Percentiles rank a stretch among this genome's conserved stretches.
These are phyloP conservation scores for Trichoderma koningii DNA, from an alignment of 2,329 filamentous ascomycete species.

Conservation along the genomic window DNA sequence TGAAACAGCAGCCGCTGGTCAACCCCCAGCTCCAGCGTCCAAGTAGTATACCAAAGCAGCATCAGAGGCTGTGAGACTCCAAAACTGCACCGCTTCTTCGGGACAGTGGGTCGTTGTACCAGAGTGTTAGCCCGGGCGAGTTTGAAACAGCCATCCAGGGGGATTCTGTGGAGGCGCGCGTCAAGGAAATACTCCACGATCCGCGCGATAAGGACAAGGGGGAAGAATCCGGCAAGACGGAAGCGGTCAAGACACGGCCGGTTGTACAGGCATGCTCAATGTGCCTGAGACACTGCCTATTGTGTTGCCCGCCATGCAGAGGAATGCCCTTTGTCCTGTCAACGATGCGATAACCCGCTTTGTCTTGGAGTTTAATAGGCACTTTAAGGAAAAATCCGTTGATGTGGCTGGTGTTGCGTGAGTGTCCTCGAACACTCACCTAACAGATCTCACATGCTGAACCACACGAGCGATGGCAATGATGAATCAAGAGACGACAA, in stretches of 20 bases:
- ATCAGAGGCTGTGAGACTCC: conserved; percentile 8
- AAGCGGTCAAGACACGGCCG: conserved; percentile 17
- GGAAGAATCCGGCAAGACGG: conserved; percentile 16
- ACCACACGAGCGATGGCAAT: not conserved
- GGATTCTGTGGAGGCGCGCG: conserved; percentile 20
- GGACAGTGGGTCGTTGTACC: not conserved
- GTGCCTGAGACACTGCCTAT: conserved; percentile 13
- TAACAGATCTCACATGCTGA: conserved; percentile 11
- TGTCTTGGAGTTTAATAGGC: conserved; percentile 10
- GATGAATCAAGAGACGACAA: not conserved
- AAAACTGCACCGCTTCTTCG: not conserved
- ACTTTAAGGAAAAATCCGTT: not conserved
- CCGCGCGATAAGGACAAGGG: not conserved
- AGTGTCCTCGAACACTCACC: not conserved
- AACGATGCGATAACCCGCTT: not conserved
- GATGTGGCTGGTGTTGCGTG: conserved; percentile 7
- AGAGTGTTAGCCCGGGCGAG: not conserved
- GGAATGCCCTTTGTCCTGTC: conserved; percentile 7
- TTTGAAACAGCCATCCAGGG: conserved; percentile 18
- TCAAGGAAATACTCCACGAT: not conserved
- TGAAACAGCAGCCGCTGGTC: conserved; percentile 13
- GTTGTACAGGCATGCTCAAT: not conserved
- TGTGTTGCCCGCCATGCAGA: not conserved
- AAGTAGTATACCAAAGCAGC: not conserved
- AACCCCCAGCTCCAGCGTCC: not conserved